Conservation (phyloP, 306 rosid genomes). For the Pachyrhizus erosus region DNA sequence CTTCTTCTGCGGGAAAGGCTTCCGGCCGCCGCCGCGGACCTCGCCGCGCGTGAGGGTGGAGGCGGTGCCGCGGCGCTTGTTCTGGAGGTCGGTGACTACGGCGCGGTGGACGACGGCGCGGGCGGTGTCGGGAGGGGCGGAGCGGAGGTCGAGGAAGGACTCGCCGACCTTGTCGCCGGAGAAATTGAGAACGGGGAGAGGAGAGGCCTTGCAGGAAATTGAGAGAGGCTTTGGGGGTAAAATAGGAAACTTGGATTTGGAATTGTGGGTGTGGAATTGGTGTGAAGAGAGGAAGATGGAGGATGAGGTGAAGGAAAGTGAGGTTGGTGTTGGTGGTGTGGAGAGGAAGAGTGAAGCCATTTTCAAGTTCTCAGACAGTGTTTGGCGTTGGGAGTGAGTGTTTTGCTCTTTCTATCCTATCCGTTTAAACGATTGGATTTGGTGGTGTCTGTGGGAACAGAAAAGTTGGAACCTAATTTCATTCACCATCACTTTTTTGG, state of each 20-base stretch:
- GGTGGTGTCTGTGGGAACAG: background rate
- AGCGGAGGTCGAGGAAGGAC: constrained; percentile 67
- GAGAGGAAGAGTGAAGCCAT: constrained; percentile 36
- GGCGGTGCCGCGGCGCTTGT: constrained; percentile 97
- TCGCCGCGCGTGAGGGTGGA: constrained; percentile 88
- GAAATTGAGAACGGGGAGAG: constrained; percentile 85
- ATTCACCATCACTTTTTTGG: background rate
- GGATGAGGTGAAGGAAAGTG: constrained; percentile 46
- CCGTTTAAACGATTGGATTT: constrained; percentile 2
- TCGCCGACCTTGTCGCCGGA: constrained; percentile 80
- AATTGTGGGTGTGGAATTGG: background rate
- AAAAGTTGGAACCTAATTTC: too few relatives aligned
- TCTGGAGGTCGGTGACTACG: constrained; percentile 81
- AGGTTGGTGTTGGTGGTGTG: constrained; percentile 39
- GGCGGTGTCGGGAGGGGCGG: constrained; percentile 82
- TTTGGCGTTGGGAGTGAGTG: too few relatives aligned
- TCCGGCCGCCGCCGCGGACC: constrained; percentile 86
- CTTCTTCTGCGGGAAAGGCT: constrained; percentile 87
- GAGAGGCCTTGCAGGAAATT: constrained; percentile 65
- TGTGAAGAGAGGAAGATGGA: constrained; percentile 34
- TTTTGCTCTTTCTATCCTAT: constrained; percentile 27
- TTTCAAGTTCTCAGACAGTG: background rate
- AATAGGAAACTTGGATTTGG: constrained; percentile 1
- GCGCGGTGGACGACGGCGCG: constrained; percentile 97
- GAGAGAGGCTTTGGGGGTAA: constrained; percentile 42